A percentile compares a stretch with the other conserved stretches of the same genome.
phyloP scores from a whole-genome alignment of 345 rosid species.

The Eucalyptus cloeziana region DNA sequence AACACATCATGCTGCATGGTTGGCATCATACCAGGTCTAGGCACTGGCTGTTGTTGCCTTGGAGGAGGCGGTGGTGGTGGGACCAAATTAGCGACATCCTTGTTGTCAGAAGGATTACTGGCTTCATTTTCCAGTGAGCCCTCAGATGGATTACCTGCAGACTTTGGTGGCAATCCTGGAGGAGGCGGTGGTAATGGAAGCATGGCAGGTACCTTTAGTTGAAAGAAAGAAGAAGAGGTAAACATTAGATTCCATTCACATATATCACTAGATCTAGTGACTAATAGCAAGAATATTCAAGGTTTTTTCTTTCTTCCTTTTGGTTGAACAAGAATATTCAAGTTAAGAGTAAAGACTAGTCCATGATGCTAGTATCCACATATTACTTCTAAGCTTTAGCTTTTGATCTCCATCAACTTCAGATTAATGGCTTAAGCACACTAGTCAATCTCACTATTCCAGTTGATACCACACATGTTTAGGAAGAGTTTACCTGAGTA shows the following conservation, averaged over 20 bases:
- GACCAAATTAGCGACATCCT: slow-evolving; percentile 38
- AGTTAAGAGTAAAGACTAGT: neutral
- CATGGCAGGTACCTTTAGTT: slow-evolving; percentile 25
- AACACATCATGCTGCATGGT: slow-evolving; percentile 40
- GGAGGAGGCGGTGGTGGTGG: slow-evolving; percentile 94
- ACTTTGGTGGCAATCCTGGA: slow-evolving; percentile 38
- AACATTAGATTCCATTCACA: neutral
- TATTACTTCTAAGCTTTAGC: neutral
- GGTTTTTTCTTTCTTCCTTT: too few relatives aligned
- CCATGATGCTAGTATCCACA: neutral
- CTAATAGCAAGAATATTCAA: neutral
- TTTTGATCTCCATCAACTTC: neutral
- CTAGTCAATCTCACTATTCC: neutral
- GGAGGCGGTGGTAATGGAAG: slow-evolving; percentile 59
- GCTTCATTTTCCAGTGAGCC: slow-evolving; percentile 31
- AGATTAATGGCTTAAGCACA: neutral
- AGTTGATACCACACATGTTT: neutral
- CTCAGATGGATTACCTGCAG: slow-evolving; percentile 26
- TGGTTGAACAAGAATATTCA: neutral
- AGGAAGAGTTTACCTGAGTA: slow-evolving; percentile 21
- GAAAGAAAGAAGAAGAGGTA: neutral
- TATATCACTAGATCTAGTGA: neutral
- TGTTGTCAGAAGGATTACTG: slow-evolving; percentile 21
- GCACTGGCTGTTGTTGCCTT: slow-evolving; percentile 34
- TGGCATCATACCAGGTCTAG: slow-evolving; percentile 33